Evolutionary conservation across 768 basidiomycete species (phyloP).

Genomic region (Hydnum rufescens): DNA sequence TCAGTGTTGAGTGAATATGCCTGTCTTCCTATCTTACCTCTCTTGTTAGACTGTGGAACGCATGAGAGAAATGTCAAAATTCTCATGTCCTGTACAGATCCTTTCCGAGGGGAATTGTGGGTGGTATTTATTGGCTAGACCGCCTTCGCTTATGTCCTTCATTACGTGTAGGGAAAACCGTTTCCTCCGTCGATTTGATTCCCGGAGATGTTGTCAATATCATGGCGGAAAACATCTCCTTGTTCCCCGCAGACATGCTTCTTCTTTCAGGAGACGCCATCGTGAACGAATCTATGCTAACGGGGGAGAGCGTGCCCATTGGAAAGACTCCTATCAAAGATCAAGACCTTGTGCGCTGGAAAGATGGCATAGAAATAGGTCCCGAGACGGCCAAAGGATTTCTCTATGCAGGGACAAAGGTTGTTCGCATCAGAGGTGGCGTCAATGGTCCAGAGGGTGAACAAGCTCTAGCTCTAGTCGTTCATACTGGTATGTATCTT

Average conservation of each 20-base stretch:
- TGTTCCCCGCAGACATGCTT: conserved; percentile 79
- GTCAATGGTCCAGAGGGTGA: conserved; percentile 30
- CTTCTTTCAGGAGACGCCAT: conserved; percentile 92
- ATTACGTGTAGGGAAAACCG: conserved; percentile 34
- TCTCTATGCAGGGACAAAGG: conserved; percentile 75
- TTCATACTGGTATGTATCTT: conserved; percentile 47
- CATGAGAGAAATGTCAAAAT: conserved; percentile 93
- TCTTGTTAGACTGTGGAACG: conserved; percentile 54
- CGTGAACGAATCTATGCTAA: conserved; percentile 98
- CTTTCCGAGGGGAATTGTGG: conserved; percentile 53
- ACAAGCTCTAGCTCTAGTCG: conserved; percentile 61
- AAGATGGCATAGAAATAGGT: conserved; percentile 34
- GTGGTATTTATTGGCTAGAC: conserved; percentile 16
- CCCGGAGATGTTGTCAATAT: conserved; percentile 87
- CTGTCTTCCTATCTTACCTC: neutral
- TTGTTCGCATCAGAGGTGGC: conserved; percentile 60
- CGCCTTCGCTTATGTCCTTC: conserved; percentile 1
- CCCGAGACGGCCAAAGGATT: conserved; percentile 62
- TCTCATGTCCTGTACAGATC: conserved; percentile 57
- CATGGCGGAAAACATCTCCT: conserved; percentile 46
- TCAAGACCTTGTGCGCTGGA: conserved; percentile 53
- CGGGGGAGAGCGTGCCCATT: conserved; percentile 94
- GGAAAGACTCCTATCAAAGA: conserved; percentile 76
- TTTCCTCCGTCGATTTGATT: conserved; percentile 61
- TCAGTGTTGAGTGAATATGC: conserved; percentile 17